These are phyloP conservation scores for Chrysoporthe austroafricana DNA, from an alignment of 2,329 filamentous ascomycete species.

Conservation along the genomic window DNA sequence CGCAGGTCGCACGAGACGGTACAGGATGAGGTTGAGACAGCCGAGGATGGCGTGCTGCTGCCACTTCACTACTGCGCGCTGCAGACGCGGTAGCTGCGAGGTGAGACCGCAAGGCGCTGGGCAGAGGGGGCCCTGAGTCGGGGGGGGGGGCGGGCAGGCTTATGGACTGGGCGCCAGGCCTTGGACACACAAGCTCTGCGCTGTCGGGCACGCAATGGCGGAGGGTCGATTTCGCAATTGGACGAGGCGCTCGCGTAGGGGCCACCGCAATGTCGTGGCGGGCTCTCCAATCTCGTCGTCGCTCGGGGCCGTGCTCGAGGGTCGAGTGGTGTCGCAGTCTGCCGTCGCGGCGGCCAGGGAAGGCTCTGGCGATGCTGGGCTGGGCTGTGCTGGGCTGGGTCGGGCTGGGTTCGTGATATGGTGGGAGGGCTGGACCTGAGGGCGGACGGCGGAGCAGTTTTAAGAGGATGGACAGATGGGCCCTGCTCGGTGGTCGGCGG, in stretches of 20 bases:
- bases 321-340: no score
- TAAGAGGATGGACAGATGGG: conserved; percentile 10
- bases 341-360: no score
- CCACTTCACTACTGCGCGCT: conserved; percentile 3
- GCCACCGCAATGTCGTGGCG: background rate
- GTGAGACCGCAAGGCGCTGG: conserved; percentile 2
- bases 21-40: conserved; percentile 25
- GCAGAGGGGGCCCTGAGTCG: no score
- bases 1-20: background rate
- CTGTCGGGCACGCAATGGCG: conserved; percentile 26
- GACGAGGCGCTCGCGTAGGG: conserved; percentile 13
- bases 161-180: background rate
- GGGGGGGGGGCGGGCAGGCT: no score
- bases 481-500: background rate
- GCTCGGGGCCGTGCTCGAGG: background rate
- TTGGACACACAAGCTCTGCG: conserved; percentile 7
- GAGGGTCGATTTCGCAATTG: conserved; percentile 27
- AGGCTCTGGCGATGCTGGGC: no score
- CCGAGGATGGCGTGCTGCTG: conserved; percentile 27
- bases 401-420: background rate
- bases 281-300: no score
- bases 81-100: background rate
- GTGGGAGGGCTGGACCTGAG: background rate
- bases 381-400: background rate
- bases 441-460: background rate